Conservation (phyloP, 2,329 filamentous ascomycete genomes). For the Parascedosporium putredinis region DNA sequence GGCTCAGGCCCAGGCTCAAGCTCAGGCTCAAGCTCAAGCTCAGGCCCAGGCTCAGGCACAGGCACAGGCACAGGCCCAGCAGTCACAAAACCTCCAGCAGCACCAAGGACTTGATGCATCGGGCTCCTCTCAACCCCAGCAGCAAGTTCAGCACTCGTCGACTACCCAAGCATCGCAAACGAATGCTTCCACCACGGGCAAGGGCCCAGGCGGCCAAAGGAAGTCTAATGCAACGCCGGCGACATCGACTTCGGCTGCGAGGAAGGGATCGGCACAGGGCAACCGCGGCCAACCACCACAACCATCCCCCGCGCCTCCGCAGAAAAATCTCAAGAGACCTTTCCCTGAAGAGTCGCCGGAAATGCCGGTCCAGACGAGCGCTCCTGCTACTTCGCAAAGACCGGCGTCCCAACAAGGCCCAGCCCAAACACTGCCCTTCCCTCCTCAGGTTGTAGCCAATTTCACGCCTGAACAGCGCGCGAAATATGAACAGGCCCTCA, state of each 20-base stretch:
- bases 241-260: constrained; percentile 14
- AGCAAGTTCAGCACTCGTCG: constrained; percentile 26
- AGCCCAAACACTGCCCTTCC: constrained; percentile 14
- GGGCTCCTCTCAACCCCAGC: too few species aligned
- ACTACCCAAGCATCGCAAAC: constrained; percentile 25
- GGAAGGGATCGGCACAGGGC: not conserved
- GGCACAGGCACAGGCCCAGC: constrained; percentile 14
- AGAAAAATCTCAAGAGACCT: constrained; percentile 41
- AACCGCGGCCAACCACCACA: constrained; percentile 12
- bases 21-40: constrained; percentile 1
- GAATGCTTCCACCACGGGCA: constrained; percentile 15
- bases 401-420: constrained; percentile 19
- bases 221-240: constrained; percentile 17
- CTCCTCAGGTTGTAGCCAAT: constrained; percentile 23
- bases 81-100: constrained; percentile 13
- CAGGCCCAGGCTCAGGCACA: constrained; percentile 13
- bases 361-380: not conserved
- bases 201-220: constrained; percentile 16
- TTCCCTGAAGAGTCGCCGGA: constrained; percentile 31
- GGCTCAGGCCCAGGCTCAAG: constrained; percentile 13
- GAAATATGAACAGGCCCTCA: constrained; percentile 29
- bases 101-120: too few species aligned
- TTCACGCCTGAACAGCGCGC: constrained; percentile 34
- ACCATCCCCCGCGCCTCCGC: constrained; percentile 25
- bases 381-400: constrained; percentile 14